A percentile compares a stretch with the other conserved stretches of the same genome.
Evolutionary conservation across 2,329 filamentous ascomycete genomes (phyloP).

Genomic region (Colletotrichum camelliae): DNA sequence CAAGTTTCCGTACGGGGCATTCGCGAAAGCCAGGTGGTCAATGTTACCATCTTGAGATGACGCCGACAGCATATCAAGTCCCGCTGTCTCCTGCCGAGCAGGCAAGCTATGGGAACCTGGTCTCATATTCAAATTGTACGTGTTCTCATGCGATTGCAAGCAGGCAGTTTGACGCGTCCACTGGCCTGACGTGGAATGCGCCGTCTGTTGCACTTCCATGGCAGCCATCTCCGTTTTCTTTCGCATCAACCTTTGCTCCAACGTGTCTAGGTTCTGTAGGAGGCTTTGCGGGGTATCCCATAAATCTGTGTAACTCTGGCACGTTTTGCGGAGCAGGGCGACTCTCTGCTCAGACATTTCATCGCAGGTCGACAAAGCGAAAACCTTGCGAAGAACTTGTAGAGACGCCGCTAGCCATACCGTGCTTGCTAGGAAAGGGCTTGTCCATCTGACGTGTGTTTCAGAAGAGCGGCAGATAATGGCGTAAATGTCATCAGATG

Average conservation of each 20-base stretch:
- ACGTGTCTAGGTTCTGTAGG: not conserved
- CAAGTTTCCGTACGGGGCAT: not conserved
- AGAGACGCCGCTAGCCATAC: not conserved
- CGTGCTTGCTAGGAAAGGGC: not conserved
- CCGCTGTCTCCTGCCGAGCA: not conserved
- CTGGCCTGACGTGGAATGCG: rapidly evolving
- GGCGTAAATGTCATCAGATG: not conserved
- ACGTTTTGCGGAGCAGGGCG: rapidly evolving
- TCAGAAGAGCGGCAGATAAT: not conserved
- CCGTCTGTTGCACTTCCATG: not conserved
- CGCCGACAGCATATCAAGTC: not conserved
- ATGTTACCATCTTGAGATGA: not conserved
- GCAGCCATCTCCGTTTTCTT: not conserved
- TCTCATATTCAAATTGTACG: not conserved
- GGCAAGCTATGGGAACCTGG: not conserved
- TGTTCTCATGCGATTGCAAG: not conserved
- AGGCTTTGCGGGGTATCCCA: not conserved
- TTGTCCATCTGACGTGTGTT: not conserved
- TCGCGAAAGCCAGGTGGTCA: not conserved
- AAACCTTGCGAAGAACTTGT: not conserved
- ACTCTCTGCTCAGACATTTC: not conserved
- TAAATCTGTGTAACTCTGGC: not conserved
- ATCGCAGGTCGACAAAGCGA: not conserved
- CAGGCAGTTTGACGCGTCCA: not conserved
- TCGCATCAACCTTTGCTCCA: not conserved